Evolutionary conservation across 2,329 filamentous ascomycete genomes (phyloP), one percentile per base, ranked within the genome.

Genomic region (Tolypocladium tundrense): DNA sequence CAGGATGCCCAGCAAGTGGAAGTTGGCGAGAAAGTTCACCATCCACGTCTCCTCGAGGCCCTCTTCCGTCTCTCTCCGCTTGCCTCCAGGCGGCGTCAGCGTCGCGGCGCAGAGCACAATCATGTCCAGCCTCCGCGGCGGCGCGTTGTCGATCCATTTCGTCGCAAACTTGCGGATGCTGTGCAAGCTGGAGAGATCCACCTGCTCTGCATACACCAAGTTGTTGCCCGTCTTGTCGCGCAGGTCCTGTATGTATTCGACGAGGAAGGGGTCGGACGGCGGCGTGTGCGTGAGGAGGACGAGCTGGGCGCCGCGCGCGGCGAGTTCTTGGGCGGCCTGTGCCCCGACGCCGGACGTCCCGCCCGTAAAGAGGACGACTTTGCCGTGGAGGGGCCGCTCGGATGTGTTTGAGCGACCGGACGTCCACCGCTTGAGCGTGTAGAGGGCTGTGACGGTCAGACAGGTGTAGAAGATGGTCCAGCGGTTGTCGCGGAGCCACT

Each of bases 111-210:
- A 96, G 21, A 99, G 80, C 24, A 99, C 83, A 53, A 99, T 77
- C 85, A 93, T 92, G 71, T 99, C 94, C 8, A 99, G 77, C 53
- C 95, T 81, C 58, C 95, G 82, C 10, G 92, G 90, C 3, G 94
- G 93, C 27, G 89, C 84, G 71, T 97, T 97, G 72, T 99, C 93
- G 63, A 99, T 91, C 93, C 95, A 99, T 76, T 91, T 93, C 0
- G 94, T 99, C 14, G 94, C 94, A 70, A 99, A 99, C 61, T 87
- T 81, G 43, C 94, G 88, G 65, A 99, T 87, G 71, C 90, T 95
- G 71, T 96, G 85, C n/a, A 99, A 78, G 19, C 88, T 93, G 14
- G 87, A 77, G 35, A 99, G 83, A 69, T 99, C 91, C 65, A 96
- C 91, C 73, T 96, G 90, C 72, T 99, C 94, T 60, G 94, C 91